Percentiles rank a stretch among this genome's conserved stretches.
phyloP scores from a whole-genome alignment of 495 filamentous ascomycete species.

The Neurospora sp. region DNA sequence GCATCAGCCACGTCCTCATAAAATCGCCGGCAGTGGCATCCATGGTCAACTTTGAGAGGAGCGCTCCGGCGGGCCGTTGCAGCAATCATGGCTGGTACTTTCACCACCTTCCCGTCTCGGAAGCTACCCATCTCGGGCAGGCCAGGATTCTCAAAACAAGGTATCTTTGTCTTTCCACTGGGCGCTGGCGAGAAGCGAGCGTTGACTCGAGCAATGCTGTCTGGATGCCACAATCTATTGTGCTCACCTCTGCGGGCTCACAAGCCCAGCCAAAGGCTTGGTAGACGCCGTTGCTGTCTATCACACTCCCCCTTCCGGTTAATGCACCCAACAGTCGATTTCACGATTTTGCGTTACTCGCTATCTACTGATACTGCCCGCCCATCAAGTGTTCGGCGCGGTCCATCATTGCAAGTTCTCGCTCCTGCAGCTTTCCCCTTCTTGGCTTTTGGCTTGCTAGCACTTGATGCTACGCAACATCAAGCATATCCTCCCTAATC shows the following conservation, averaged over 20 bases:
- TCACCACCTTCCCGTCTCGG: background rate
- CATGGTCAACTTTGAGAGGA: background rate
- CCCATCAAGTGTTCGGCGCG: background rate
- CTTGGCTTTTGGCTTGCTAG: background rate
- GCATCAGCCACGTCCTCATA: background rate
- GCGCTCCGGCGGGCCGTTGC: background rate
- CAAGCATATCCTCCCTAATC: background rate
- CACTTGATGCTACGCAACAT: background rate
- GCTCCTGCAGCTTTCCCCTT: background rate
- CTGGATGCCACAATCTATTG: background rate
- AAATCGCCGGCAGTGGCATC: background rate
- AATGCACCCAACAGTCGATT: background rate
- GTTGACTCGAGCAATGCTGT: background rate
- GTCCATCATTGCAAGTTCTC: background rate
- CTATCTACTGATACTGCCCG: background rate
- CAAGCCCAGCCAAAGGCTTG: background rate
- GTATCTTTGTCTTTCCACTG: background rate
- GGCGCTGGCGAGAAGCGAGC: background rate
- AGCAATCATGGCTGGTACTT: background rate
- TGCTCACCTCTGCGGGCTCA: background rate
- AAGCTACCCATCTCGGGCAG: background rate
- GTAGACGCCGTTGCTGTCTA: background rate
- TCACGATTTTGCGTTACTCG: background rate
- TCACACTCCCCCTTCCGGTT: background rate
- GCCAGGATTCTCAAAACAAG: background rate